A percentile compares a stretch with the other conserved stretches of the same genome.
Conservation (phyloP, 1,139 yeast genomes). For the Saccharomyces hybrid region DNA sequence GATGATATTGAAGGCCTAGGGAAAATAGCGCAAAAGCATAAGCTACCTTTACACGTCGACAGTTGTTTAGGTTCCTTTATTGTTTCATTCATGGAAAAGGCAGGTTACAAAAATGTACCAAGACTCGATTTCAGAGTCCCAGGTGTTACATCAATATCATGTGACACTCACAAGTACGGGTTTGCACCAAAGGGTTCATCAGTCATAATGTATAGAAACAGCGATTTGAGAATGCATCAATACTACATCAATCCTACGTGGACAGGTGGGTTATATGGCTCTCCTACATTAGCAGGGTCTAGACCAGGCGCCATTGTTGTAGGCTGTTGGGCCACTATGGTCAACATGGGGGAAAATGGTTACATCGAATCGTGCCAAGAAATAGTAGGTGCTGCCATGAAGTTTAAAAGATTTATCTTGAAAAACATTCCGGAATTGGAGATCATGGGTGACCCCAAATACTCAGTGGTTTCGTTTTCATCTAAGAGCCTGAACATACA, state of each 20-base stretch:
- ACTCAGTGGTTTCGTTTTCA: constrained; percentile 73
- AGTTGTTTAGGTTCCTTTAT: constrained; percentile 92
- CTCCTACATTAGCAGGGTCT: constrained; percentile 94
- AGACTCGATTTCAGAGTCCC: constrained; percentile 78
- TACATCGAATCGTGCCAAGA: constrained; percentile 58
- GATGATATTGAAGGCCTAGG: constrained; percentile 79
- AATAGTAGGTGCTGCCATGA: constrained; percentile 59
- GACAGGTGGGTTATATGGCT: constrained; percentile 94
- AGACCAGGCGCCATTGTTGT: constrained; percentile 96
- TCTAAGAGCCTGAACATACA: constrained; percentile 58
- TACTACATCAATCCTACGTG: constrained; percentile 79
- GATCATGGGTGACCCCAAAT: constrained; percentile 77
- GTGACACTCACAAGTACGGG: constrained; percentile 97
- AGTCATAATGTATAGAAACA: constrained; percentile 74
- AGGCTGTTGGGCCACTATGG: constrained; percentile 96
- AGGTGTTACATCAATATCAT: constrained; percentile 93
- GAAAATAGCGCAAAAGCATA: constrained; percentile 51
- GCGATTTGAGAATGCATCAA: constrained; percentile 65
- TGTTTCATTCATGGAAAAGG: constrained; percentile 66
- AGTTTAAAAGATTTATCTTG: constrained; percentile 44
- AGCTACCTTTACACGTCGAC: constrained; percentile 86
- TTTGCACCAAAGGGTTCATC: constrained; percentile 98
- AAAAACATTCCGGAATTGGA: constrained; percentile 46
- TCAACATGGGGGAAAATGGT: constrained; percentile 73
- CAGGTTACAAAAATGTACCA: constrained; percentile 57